Evolutionary conservation across 805 yeast genomes (phyloP).

Genomic region (Saccharomyces jurei): DNA sequence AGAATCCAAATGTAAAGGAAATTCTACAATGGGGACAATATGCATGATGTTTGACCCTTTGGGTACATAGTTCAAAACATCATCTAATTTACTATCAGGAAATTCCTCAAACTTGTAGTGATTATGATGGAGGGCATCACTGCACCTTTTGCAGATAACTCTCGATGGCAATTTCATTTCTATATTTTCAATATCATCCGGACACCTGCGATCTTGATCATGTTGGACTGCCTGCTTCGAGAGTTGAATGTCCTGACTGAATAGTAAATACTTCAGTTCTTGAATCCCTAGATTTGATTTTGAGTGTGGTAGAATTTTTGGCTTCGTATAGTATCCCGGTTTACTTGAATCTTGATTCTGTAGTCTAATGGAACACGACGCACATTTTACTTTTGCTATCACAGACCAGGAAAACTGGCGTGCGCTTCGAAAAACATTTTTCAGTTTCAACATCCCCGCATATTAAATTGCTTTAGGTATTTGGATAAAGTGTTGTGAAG

Average conservation of each 20-base stretch:
- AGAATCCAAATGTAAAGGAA: conserved; percentile 53
- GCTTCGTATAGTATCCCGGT: conserved; percentile 39
- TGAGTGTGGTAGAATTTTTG: conserved; percentile 7
- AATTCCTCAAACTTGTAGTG: conserved; percentile 33
- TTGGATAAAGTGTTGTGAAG: neutral
- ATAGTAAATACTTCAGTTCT: conserved; percentile 24
- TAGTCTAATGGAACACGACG: conserved; percentile 50
- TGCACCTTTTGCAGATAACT: conserved; percentile 48
- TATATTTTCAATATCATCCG: conserved; percentile 3
- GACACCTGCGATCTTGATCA: neutral
- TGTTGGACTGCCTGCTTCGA: conserved; percentile 11
- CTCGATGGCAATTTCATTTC: conserved; percentile 5
- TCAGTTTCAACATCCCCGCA: neutral
- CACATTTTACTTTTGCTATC: conserved; percentile 30
- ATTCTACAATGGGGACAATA: conserved; percentile 60
- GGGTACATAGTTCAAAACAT: conserved; percentile 34
- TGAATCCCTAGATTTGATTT: conserved; percentile 5
- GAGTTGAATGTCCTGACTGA: conserved; percentile 23
- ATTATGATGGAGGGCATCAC: conserved; percentile 41
- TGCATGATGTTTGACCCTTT: conserved; percentile 43
- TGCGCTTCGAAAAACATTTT: neutral
- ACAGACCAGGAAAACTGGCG: conserved; percentile 5
- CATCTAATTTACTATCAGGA: conserved; percentile 22
- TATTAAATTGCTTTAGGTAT: neutral
- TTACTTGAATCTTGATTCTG: conserved; percentile 34